Evolutionary conservation across 305 asterid genomes (phyloP).

Genomic region (Fraxinus floribunda): DNA sequence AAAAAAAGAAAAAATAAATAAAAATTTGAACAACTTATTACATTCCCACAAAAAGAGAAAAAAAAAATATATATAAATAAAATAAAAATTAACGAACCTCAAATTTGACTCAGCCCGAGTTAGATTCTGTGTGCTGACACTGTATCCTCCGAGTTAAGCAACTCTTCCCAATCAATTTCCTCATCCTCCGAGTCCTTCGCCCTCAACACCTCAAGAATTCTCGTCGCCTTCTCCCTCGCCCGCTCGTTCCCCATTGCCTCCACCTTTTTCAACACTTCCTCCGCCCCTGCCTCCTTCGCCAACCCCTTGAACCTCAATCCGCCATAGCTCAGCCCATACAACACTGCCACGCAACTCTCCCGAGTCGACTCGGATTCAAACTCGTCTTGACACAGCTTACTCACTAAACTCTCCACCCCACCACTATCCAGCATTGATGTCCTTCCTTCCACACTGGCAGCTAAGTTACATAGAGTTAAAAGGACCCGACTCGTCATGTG

Average conservation of each 20-base stretch:
- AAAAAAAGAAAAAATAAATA: too few species aligned
- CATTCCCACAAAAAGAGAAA: not conserved
- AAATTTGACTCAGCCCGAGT: constrained; percentile 10
- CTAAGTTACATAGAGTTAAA: constrained; percentile 55
- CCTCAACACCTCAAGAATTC: constrained; percentile 59
- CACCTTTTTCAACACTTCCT: constrained; percentile 47
- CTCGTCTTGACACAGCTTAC: constrained; percentile 42
- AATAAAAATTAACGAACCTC: not conserved
- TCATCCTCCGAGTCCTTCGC: constrained; percentile 68
- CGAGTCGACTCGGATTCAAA: constrained; percentile 43
- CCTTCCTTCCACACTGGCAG: constrained; percentile 70
- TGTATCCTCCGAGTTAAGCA: constrained; percentile 51
- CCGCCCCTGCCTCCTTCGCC: constrained; percentile 78
- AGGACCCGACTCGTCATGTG: constrained; percentile 59
- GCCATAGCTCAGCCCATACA: constrained; percentile 75
- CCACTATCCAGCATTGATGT: constrained; percentile 77
- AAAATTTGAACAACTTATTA: not conserved
- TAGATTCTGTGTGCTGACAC: constrained; percentile 7
- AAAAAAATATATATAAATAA: not conserved
- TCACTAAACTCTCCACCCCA: constrained; percentile 59
- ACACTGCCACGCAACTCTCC: constrained; percentile 59
- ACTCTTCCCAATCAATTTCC: constrained; percentile 75
- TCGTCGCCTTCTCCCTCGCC: constrained; percentile 44
- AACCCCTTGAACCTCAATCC: constrained; percentile 83
- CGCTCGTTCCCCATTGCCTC: constrained; percentile 46